Evolutionary conservation across 2,329 filamentous ascomycete species (phyloP).

Genomic region (Epichloe scottii): DNA sequence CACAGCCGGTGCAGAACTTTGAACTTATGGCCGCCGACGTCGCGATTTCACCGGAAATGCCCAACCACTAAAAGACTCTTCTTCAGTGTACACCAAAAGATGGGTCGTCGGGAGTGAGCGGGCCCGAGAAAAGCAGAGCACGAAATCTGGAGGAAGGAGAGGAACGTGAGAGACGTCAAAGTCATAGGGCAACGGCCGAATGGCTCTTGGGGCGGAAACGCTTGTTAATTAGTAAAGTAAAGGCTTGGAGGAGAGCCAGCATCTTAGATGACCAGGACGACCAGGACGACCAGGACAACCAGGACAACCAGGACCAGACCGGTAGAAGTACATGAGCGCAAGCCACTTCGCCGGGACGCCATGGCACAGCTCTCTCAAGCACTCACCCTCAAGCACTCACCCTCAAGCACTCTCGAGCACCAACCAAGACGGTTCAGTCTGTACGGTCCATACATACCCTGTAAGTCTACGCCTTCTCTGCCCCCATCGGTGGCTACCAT

Average conservation of each 20-base stretch:
- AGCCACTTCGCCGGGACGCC: slow-evolving; percentile 1
- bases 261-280: slow-evolving; percentile 2
- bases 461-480: background rate
- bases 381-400: no score
- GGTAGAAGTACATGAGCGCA: background rate
- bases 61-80: background rate
- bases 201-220: background rate
- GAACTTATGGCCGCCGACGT: background rate
- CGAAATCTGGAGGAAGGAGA: background rate
- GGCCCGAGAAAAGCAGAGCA: background rate
- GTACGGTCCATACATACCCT: background rate
- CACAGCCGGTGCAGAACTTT: background rate
- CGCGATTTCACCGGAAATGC: background rate
- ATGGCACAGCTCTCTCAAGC: no score
- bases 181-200: background rate
- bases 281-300: no score
- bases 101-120: background rate
- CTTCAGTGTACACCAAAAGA: background rate
- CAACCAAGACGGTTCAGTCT: background rate
- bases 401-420: background rate
- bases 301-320: slow-evolving; percentile 3
- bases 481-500: background rate
- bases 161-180: background rate
- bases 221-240: background rate
- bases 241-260: background rate